Conservation (phyloP, 495 filamentous ascomycete genomes). For the Letharia lupina region DNA sequence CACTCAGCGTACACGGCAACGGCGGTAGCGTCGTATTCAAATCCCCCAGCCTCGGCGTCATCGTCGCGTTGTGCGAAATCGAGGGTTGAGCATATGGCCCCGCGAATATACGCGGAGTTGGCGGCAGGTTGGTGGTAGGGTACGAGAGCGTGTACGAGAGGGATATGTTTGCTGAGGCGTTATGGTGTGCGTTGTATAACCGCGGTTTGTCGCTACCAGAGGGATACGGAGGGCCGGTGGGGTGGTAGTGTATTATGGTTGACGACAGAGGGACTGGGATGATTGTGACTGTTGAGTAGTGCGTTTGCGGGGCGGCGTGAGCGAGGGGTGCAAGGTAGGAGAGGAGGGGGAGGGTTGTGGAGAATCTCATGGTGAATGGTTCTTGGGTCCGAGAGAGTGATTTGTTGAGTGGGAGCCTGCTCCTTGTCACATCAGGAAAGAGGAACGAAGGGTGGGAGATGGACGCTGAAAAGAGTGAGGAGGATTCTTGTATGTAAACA, state of each 20-base stretch:
- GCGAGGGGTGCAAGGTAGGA: neutral
- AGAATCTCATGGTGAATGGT: neutral
- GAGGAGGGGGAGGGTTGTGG: neutral
- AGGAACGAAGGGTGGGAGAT: neutral
- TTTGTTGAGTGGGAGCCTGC: neutral
- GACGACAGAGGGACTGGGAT: neutral
- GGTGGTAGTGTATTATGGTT: neutral
- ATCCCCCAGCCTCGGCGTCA: neutral
- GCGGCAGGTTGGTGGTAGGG: constrained; percentile 2
- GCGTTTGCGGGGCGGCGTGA: neutral
- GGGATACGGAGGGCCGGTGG: neutral
- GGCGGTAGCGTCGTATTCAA: neutral
- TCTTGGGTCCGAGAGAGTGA: neutral
- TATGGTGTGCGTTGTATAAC: neutral
- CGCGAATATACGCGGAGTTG: neutral
- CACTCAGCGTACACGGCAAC: neutral
- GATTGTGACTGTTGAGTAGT: neutral
- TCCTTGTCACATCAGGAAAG: neutral
- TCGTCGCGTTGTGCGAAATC: neutral
- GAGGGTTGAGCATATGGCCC: neutral
- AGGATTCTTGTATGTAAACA: neutral
- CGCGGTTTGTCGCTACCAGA: neutral
- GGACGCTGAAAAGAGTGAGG: neutral
- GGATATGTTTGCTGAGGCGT: constrained; percentile 1
- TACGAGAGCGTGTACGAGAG: constrained; percentile 11